A percentile compares a stretch with the other conserved stretches of the same genome.
These are phyloP conservation scores for Fomitopsis serialis DNA, from an alignment of 768 basidiomycete genomes.

Conservation along the genomic window DNA sequence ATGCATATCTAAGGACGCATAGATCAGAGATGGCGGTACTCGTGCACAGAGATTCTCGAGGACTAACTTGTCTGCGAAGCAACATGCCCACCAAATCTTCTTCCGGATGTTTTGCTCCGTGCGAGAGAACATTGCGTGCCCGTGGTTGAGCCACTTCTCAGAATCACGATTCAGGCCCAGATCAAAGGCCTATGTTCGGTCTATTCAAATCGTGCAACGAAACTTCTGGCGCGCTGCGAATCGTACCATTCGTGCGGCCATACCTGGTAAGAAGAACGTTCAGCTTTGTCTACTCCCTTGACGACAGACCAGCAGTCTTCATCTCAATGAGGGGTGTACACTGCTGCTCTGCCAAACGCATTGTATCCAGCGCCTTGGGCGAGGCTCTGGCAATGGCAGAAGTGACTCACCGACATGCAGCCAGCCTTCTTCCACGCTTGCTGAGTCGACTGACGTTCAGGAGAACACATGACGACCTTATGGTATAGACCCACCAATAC, in stretches of 20 bases:
- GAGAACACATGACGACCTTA: too few species aligned
- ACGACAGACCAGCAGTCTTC: not conserved
- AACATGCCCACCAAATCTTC: constrained; percentile 82
- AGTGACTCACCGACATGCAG: constrained; percentile 54
- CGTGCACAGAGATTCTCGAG: too few species aligned
- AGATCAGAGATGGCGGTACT: constrained; percentile 4
- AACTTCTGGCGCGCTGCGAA: not conserved
- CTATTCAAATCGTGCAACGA: not conserved
- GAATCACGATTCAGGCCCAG: constrained; percentile 77
- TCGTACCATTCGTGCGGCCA: constrained; percentile 71
- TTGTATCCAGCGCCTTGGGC: too few species aligned
- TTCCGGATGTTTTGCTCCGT: constrained; percentile 63
- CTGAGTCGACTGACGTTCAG: too few species aligned
- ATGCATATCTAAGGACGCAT: constrained; percentile 44
- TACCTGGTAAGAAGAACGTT: constrained; percentile 20
- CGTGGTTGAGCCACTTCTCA: constrained; percentile 59
- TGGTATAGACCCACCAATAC: constrained; percentile 61
- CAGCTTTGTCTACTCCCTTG: not conserved
- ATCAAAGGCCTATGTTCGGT: constrained; percentile 56
- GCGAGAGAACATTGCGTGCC: constrained; percentile 54
- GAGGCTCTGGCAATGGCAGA: not conserved
- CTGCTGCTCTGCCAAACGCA: too few species aligned
- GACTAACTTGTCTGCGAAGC: constrained; percentile 60
- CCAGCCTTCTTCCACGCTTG: constrained; percentile 81
- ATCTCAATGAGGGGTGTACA: too few species aligned